Evolutionary conservation across 2,329 filamentous ascomycete species (phyloP).

Genomic region (Penicillium sp.): DNA sequence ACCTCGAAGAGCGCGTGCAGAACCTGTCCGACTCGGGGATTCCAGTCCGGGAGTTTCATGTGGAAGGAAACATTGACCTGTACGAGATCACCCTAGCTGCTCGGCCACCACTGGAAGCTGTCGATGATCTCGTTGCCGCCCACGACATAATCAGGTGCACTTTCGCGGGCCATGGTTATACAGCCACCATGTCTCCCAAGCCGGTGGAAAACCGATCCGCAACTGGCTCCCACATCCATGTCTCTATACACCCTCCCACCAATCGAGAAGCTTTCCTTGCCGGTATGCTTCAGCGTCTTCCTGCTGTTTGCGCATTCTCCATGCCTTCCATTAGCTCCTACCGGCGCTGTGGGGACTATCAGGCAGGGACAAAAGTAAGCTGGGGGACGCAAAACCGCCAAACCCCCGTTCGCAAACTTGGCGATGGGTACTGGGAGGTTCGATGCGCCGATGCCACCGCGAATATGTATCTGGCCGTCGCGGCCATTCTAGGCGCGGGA

Average conservation of each 20-base stretch:
- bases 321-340: conserved; percentile 16
- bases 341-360: conserved; percentile 2
- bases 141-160: conserved; percentile 14
- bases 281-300: conserved; percentile 9
- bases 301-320: conserved; percentile 9
- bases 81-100: conserved; percentile 19
- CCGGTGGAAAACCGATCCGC: conserved; percentile 3
- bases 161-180: conserved; percentile 13
- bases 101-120: conserved; percentile 15
- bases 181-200: conserved; percentile 20
- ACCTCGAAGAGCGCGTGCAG: conserved; percentile 3
- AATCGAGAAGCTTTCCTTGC: conserved; percentile 12
- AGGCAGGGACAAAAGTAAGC: conserved; percentile 6
- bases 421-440: conserved; percentile 22
- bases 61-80: conserved; percentile 13
- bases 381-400: conserved; percentile 21
- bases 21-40: not conserved
- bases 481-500: conserved; percentile 15
- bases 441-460: conserved; percentile 21
- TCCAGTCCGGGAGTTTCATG: conserved; percentile 6
- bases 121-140: conserved; percentile 17
- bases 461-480: conserved; percentile 25
- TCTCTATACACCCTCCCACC: conserved; percentile 12
- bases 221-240: conserved; percentile 18
- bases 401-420: conserved; percentile 19